A percentile compares a stretch with the other conserved stretches of the same genome.
phyloP scores from a whole-genome alignment of 805 yeast species.

The Kurtzmaniella fragi region DNA sequence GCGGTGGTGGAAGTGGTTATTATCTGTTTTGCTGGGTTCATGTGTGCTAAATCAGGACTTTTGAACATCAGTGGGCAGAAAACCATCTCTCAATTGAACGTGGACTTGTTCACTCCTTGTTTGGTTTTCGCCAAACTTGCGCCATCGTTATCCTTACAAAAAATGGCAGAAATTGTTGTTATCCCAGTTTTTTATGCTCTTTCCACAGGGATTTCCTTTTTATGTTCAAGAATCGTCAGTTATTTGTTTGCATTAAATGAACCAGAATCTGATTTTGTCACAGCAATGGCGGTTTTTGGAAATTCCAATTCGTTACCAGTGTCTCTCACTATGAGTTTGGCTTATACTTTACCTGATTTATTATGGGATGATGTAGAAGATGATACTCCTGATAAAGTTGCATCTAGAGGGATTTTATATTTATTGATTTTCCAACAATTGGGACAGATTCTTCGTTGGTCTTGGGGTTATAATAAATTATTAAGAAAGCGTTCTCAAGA shows the following conservation, averaged over 20 bases:
- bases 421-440: constrained; percentile 74
- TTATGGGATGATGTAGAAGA: constrained; percentile 69
- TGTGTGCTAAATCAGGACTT: constrained; percentile 72
- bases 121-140: constrained; percentile 81
- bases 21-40: constrained; percentile 79
- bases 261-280: constrained; percentile 83
- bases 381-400: constrained; percentile 65
- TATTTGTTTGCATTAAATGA: constrained; percentile 52
- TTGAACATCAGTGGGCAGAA: constrained; percentile 73
- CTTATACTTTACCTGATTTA: constrained; percentile 69
- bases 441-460: constrained; percentile 81
- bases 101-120: constrained; percentile 92
- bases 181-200: constrained; percentile 83
- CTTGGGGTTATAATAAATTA: constrained; percentile 78
- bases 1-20: constrained; percentile 89
- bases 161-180: constrained; percentile 72
- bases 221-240: constrained; percentile 56
- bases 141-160: constrained; percentile 62
- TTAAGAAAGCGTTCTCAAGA: constrained; percentile 46
- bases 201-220: constrained; percentile 70
- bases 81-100: constrained; percentile 70
- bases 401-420: constrained; percentile 73
- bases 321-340: constrained; percentile 74
- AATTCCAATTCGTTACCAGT: constrained; percentile 95
- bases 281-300: constrained; percentile 96